Evolutionary conservation across 805 yeast genomes (phyloP), one percentile per base, ranked within the genome.

Genomic region (Ogataea henricii): DNA sequence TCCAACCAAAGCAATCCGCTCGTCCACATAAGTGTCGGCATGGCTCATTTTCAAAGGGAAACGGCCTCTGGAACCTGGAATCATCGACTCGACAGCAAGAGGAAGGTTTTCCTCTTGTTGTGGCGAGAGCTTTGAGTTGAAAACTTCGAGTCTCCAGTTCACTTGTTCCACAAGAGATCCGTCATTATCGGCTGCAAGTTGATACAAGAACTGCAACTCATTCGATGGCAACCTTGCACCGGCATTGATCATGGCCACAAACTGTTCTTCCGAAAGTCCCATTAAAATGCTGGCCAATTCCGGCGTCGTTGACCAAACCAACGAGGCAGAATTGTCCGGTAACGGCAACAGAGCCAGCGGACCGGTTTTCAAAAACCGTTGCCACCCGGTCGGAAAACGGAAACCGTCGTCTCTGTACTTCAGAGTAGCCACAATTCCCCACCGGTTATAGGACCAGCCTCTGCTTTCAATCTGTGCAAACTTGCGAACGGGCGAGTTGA

Each of bases 401-500:
- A 73, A 82, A 47, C 87, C 89, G 35, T 86, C 87, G 64, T 78
- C 82, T 57, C 83, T 89, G 39, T 88, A 71, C 53, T 83, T 81
- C 61, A 94, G 67, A 0, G 96, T 87, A 0, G 94, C 97, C 2
- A 94, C 99, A n/a, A 91, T 83, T 1, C 98, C 99, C 69, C 83
- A 88, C 41, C 89, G 76, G 56, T 85, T 74, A 67, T 94, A 94
- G 42, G 79, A 79, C 98, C 98, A 94, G 13, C 99, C 99, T 40
- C 96, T 77, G 1, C 95, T 81, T 61, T 83, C 84, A 46, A 94
- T 90, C 1, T 79, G 82, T 0, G 97, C 85, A 60, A 78, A 91
- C 53, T 78, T 75, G 40, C 97, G 77, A 5, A 87, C 98, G 0
- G 97, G 97, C 1, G 97, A 90, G 65, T 90, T 89, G 65, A 83